phyloP scores from a whole-genome alignment of 2,329 filamentous ascomycete genomes.

The Trichophyton equinum region DNA sequence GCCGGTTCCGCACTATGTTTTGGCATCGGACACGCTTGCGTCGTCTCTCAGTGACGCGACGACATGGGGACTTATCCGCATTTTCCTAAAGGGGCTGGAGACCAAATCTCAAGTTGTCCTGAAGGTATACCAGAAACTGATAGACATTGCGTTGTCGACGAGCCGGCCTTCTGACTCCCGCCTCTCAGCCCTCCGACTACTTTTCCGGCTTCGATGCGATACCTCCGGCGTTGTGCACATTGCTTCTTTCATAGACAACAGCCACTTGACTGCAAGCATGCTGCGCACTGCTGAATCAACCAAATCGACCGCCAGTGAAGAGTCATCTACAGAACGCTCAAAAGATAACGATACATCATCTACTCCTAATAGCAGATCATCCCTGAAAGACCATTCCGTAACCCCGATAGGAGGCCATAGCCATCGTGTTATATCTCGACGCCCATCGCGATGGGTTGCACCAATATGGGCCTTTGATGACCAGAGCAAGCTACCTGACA shows the following conservation, averaged over 20 bases:
- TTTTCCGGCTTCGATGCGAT: slow-evolving; percentile 75
- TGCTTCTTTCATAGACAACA: slow-evolving; percentile 56
- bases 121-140: slow-evolving; percentile 49
- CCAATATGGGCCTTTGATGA: slow-evolving; percentile 48
- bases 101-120: slow-evolving; percentile 52
- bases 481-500: slow-evolving; percentile 41
- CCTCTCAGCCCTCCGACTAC: slow-evolving; percentile 59
- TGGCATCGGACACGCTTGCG: slow-evolving; percentile 21
- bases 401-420: slow-evolving; percentile 22
- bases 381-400: slow-evolving; percentile 21
- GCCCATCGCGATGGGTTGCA: slow-evolving; percentile 27
- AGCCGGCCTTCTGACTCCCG: slow-evolving; percentile 56
- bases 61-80: slow-evolving; percentile 55
- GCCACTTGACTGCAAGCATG: slow-evolving; percentile 58
- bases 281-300: slow-evolving; percentile 49
- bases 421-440: slow-evolving; percentile 23
- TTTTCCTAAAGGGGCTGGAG: slow-evolving; percentile 65
- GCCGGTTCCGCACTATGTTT: slow-evolving; percentile 21
- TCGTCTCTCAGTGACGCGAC: slow-evolving; percentile 48
- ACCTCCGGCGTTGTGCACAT: slow-evolving; percentile 66
- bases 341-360: slow-evolving; percentile 25
- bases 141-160: slow-evolving; percentile 50
- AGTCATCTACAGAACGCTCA: slow-evolving; percentile 26
- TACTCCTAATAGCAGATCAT: slow-evolving; percentile 20
- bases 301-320: slow-evolving; percentile 33